These are phyloP conservation scores for Bimuria novae-zelandiae DNA, from an alignment of 2,329 filamentous ascomycete species.

Conservation along the genomic window DNA sequence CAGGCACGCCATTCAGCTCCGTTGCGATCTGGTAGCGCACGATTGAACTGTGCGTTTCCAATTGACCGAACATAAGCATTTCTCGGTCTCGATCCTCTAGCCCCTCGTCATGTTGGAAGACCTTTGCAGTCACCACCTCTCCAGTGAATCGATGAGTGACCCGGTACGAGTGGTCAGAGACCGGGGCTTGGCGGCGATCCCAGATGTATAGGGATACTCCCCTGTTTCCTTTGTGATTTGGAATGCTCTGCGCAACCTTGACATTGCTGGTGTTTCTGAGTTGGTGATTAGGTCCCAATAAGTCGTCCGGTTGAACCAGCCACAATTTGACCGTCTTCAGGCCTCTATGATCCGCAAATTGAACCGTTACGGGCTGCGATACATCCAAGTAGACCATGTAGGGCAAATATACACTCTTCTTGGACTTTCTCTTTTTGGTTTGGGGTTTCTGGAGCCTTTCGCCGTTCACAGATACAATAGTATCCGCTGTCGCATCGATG, in stretches of 20 bases:
- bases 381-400: neutral
- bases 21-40: conserved; percentile 17
- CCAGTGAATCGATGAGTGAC: conserved; percentile 21
- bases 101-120: conserved; percentile 7
- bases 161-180: conserved; percentile 13
- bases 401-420: neutral
- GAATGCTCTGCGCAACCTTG: neutral
- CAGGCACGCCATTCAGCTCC: conserved; percentile 14
- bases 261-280: neutral
- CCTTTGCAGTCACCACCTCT: conserved; percentile 15
- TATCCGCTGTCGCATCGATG: neutral
- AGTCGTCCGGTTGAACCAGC: conserved; percentile 17
- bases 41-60: conserved; percentile 13
- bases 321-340: conserved; percentile 15
- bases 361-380: neutral
- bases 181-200: neutral
- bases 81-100: conserved; percentile 14
- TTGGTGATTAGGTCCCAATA: no score
- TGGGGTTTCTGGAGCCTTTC: neutral
- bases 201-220: conserved; percentile 12
- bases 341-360: neutral
- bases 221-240: conserved; percentile 9
- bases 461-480: neutral
- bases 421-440: neutral
- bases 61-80: conserved; percentile 18